Evolutionary conservation across 805 yeast species (phyloP).

Genomic region (Yamadazyma philogaea): DNA sequence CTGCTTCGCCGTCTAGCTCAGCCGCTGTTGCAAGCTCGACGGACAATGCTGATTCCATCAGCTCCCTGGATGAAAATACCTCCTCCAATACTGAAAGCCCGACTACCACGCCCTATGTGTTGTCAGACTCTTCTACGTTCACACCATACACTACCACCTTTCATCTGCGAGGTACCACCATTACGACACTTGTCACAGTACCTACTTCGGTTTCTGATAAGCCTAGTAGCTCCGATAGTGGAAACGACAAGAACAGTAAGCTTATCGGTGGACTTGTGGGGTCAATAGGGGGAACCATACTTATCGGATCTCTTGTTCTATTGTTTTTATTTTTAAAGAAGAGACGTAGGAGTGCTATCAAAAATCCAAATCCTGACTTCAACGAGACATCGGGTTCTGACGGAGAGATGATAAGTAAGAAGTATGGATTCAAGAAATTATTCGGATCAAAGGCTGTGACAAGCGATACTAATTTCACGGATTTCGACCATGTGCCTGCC

Average conservation of each 20-base stretch:
- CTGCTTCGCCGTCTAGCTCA: constrained; percentile 1
- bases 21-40: not conserved
- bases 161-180: constrained; percentile 29
- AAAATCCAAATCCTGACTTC: constrained; percentile 45
- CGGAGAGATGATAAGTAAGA: constrained; percentile 10
- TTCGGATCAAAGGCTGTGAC: constrained; percentile 23
- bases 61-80: not conserved
- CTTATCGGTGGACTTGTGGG: constrained; percentile 47
- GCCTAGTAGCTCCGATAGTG: constrained; percentile 9
- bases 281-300: constrained; percentile 43
- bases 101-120: constrained; percentile 3
- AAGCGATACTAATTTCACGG: not conserved
- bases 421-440: constrained; percentile 27
- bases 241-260: constrained; percentile 27
- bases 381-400: constrained; percentile 22
- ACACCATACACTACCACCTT: constrained; percentile 16
- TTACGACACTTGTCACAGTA: constrained; percentile 38
- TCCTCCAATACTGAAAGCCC: not conserved
- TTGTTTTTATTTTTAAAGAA: constrained; percentile 34
- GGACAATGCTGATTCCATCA: not conserved
- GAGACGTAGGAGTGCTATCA: constrained; percentile 25
- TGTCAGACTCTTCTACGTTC: constrained; percentile 8
- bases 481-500: constrained; percentile 10
- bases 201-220: constrained; percentile 25
- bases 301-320: constrained; percentile 36